Conservation (phyloP, 2,329 filamentous ascomycete genomes). For the Fusarium albosuccineum region DNA sequence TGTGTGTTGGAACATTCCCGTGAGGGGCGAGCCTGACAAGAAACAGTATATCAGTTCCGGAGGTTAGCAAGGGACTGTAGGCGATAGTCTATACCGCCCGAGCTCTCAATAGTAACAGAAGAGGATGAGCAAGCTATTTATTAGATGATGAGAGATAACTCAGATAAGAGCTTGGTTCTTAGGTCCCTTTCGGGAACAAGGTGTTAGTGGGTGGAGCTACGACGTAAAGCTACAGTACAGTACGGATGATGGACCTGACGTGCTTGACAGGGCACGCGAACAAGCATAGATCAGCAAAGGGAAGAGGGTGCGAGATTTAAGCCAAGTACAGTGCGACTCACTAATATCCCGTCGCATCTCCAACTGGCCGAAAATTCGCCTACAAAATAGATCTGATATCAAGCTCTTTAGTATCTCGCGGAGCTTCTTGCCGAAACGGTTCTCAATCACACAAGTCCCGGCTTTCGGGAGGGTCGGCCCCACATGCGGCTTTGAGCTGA, state of each 20-base stretch:
- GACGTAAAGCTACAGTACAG: neutral
- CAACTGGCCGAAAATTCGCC: too few species aligned
- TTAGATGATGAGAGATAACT: neutral
- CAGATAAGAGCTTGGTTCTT: neutral
- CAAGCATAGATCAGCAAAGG: neutral
- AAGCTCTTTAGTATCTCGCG: too few species aligned
- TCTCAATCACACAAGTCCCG: constrained; percentile 1
- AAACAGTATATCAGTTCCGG: too few species aligned
- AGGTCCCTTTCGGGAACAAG: neutral
- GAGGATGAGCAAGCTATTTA: too few species aligned
- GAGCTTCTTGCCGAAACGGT: neutral
- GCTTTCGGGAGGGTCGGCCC: constrained; percentile 23
- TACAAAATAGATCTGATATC: too few species aligned
- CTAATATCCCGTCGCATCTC: too few species aligned
- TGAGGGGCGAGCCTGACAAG: neutral
- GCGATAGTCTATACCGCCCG: too few species aligned
- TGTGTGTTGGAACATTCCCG: neutral
- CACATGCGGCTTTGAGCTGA: constrained; percentile 14
- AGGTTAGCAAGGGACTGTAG: too few species aligned
- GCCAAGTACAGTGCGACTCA: neutral
- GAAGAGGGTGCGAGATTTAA: neutral
- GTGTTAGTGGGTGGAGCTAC: neutral
- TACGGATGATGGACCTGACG: neutral
- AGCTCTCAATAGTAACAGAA: too few species aligned
- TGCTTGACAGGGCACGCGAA: neutral